Evolutionary conservation across 192 early-diverging fungal species (phyloP), one percentile per base, ranked within the genome.

Genomic region (Coemansia sp.): DNA sequence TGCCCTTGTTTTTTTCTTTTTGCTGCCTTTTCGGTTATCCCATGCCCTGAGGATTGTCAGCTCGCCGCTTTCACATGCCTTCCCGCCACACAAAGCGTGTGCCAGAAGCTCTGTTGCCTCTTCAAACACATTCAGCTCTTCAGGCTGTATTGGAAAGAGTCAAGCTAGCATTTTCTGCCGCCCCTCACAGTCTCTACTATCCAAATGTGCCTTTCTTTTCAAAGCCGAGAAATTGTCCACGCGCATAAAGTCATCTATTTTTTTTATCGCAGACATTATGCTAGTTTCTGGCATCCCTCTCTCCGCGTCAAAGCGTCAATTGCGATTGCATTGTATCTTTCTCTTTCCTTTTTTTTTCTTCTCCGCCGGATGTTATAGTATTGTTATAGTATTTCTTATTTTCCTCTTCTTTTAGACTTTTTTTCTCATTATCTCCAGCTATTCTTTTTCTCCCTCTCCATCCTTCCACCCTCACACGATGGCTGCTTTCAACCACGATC

Each of bases 401-500:
- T 25, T 54, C 20, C 20, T 50, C 17, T n/a, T 19, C 58, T 54
- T 62, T n/a, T 68, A 59, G 19, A 16, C 25, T 39, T 49, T 48
- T 8, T 61, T 14, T 38, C 5, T 37, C 32, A 9, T 12, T 38
- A 17, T 2, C 49, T 50, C 13, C 3, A 45, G 44, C 44, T 45
- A 45, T 45, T 25, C 22, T 9, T 25, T 54, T 22, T 20, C 51
- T 38, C 0, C 19, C 57, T 17, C 16, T 7, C n/a, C 9, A 12
- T 39, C 39, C 10, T 38, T 39, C 32, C 4, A 12, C 16, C 41
- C 59, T 16, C 32, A 4, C 13, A 42, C 32, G 44, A 76, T 76
- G 79, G 70, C 79, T 20, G 74, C 73, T 41, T 60, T 66, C 6
- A 82, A 73, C 48, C 38, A 46, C 68, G 74, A 74, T 65, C 59